phyloP scores from a whole-genome alignment of 2,329 filamentous ascomycete species.

The Aspergillus sojae region DNA sequence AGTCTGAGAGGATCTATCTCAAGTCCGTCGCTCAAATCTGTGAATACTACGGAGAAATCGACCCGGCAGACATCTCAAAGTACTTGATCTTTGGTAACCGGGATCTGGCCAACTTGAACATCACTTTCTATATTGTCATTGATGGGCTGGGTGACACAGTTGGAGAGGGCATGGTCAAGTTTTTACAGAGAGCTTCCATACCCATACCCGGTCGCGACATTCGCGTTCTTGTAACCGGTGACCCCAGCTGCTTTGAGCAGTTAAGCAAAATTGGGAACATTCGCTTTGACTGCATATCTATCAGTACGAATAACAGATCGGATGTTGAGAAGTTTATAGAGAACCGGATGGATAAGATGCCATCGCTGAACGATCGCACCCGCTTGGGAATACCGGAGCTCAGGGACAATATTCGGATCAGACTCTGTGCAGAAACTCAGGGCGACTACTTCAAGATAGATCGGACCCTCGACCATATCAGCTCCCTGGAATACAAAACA shows the following conservation, averaged over 20 bases:
- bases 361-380: slow-evolving; percentile 25
- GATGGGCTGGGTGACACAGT: too few species aligned
- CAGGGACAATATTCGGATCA: slow-evolving; percentile 22
- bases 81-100: too few species aligned
- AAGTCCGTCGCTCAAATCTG: too few species aligned
- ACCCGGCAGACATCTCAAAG: too few species aligned
- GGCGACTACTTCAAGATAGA: slow-evolving; percentile 32
- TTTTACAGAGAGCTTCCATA: too few species aligned
- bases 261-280: slow-evolving; percentile 14
- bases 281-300: slow-evolving; percentile 16
- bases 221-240: slow-evolving; percentile 19
- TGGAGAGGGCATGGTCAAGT: too few species aligned
- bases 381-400: slow-evolving; percentile 22
- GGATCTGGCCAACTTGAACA: too few species aligned
- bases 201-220: too few species aligned
- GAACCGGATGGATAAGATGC: slow-evolving; percentile 28
- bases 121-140: too few species aligned
- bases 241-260: slow-evolving; percentile 22
- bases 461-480: slow-evolving; percentile 28
- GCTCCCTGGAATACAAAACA: slow-evolving; percentile 27
- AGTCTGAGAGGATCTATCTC: too few species aligned
- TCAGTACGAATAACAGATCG: slow-evolving; percentile 22
- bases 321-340: slow-evolving; percentile 29
- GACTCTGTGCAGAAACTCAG: slow-evolving; percentile 22
- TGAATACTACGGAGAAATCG: too few species aligned